phyloP scores from a whole-genome alignment of 2,329 filamentous ascomycete species.

The Trichothecium sympodiale region DNA sequence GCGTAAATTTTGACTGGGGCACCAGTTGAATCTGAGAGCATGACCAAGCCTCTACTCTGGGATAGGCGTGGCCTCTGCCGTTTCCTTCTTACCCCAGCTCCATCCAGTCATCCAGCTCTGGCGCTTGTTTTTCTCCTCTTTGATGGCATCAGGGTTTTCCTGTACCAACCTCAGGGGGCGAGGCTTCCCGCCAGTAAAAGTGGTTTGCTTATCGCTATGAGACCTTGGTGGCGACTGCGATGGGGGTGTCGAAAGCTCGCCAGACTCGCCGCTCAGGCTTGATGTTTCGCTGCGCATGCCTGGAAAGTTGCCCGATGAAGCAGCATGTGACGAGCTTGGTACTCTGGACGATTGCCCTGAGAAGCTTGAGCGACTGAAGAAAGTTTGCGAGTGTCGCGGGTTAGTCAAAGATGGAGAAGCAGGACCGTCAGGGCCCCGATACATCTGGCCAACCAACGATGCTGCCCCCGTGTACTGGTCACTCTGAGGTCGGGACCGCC shows the following conservation, averaged over 20 bases:
- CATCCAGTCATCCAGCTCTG: conserved; percentile 54
- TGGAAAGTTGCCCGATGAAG: conserved; percentile 53
- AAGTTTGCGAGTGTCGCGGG: conserved; percentile 50
- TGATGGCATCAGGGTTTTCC: conserved; percentile 48
- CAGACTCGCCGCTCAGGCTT: conserved; percentile 58
- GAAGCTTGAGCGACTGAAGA: conserved; percentile 43
- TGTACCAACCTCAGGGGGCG: conserved; percentile 80
- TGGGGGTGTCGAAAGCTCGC: conserved; percentile 32
- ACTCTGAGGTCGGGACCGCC: conserved; percentile 47
- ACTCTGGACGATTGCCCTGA: conserved; percentile 42
- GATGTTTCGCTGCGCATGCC: conserved; percentile 57
- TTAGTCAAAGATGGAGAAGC: conserved; percentile 48
- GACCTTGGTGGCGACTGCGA: conserved; percentile 43
- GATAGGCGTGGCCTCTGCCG: conserved; percentile 16
- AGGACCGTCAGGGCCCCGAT: conserved; percentile 59
- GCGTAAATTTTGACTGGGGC: no score
- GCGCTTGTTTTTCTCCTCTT: conserved; percentile 39
- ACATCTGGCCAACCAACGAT: conserved; percentile 80
- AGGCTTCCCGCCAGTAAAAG: conserved; percentile 58
- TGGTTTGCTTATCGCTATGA: conserved; percentile 43
- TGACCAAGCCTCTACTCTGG: conserved; percentile 17
- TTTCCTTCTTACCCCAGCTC: conserved; percentile 35
- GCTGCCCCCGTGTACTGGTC: conserved; percentile 55
- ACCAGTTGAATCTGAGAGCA: neutral
- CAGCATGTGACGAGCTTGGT: conserved; percentile 35